Base-by-base conservation (phyloP, 176 grass and related monocot species). In the Alloteropsis semialata region DNA sequence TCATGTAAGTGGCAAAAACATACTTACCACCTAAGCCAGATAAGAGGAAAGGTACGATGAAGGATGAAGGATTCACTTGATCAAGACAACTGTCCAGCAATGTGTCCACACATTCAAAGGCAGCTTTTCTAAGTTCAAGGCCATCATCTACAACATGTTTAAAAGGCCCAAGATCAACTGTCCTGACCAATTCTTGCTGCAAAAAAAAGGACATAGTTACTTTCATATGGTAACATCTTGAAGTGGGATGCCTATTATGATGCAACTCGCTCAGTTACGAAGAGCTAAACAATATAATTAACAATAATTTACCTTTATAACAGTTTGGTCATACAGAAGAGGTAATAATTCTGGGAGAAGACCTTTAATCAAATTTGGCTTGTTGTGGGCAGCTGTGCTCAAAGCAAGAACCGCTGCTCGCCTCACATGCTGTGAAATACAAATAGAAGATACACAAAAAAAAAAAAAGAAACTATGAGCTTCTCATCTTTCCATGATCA, bases 111-210 rank as follows among this genome's bases (percentile, higher is more conserved):
- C 94, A 97, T 75, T 97, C 94, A 88, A 97, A 97, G 56, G 91
- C 94, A 65, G 94, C 89, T 93, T 97, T 97, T 78, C 94, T 89
- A 49, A 97, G 88, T 81, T 97, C 91, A 87, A 97, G 89, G 37
- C 94, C 94, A 58, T 97, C 94, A 50, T 93, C 94, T 41, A 97
- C 94, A 80, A 97, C 88, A 70, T 97, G 94, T 78, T 97, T 97
- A 82, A 97, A 97, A 80, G 94, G 91, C 42, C 94, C 94, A 65
- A 97, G 87, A 88, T 97, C 94, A 65, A 97, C 94, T 56, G 91
- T 97, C 54, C 94, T 92, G 76, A 97, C 84, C 79, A 97, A 75
- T 75, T 97, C 91, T 97, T 92, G 74, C 91, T 97, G 94, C 57
- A 86, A 72, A 80, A 19, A 30, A 56, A 87, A 30, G 2, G 2